phyloP scores from a whole-genome alignment of 371 early-diverging fungal species.

The Actinomortierella wolfii region DNA sequence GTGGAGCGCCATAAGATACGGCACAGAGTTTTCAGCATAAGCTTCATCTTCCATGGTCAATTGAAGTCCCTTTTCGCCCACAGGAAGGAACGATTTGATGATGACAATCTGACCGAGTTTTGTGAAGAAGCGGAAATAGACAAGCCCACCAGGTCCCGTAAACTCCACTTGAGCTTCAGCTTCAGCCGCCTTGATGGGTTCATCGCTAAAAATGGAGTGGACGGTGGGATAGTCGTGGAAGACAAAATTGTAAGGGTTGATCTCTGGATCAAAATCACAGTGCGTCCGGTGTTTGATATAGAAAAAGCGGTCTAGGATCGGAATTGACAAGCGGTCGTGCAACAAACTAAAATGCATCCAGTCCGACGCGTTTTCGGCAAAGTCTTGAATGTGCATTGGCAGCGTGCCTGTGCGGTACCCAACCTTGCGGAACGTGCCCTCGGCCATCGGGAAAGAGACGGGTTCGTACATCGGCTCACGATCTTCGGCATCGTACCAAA shows the following conservation, averaged over 20 bases:
- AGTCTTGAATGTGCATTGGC: conserved; percentile 45
- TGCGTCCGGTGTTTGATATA: conserved; percentile 34
- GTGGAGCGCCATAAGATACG: conserved; percentile 27
- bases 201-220: conserved; percentile 36
- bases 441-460: conserved; percentile 32
- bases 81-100: conserved; percentile 37
- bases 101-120: conserved; percentile 32
- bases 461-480: conserved; percentile 44
- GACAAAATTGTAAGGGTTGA: conserved; percentile 40
- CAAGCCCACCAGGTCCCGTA: conserved; percentile 43
- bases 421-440: conserved; percentile 27
- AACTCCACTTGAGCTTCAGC: conserved; percentile 40
- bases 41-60: conserved; percentile 45
- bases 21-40: conserved; percentile 38
- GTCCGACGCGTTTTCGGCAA: conserved; percentile 44
- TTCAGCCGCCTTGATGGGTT: conserved; percentile 31
- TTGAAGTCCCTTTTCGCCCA: conserved; percentile 41
- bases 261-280: conserved; percentile 38
- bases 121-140: conserved; percentile 46
- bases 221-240: conserved; percentile 40
- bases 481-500: conserved; percentile 42
- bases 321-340: conserved; percentile 37
- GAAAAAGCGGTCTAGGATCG: conserved; percentile 39
- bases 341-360: conserved; percentile 44
- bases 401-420: conserved; percentile 39